These are phyloP conservation scores for Fusarium acutatum DNA, from an alignment of 2,329 filamentous ascomycete genomes.

Conservation along the genomic window DNA sequence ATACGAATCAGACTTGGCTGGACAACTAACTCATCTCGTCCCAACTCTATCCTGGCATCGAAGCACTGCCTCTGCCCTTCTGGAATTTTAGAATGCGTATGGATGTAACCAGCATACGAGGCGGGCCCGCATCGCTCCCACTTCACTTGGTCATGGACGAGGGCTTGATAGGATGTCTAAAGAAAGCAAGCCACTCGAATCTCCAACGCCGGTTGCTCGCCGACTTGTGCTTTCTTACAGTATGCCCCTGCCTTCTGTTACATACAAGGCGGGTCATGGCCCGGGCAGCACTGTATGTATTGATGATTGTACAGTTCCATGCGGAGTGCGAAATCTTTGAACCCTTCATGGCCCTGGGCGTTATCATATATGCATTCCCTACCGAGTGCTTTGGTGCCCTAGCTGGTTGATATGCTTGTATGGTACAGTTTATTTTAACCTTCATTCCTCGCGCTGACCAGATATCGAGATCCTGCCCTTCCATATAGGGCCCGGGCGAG, in stretches of 20 bases:
- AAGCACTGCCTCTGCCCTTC: not conserved
- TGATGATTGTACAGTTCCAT: conserved; percentile 1
- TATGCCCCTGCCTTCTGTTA: conserved; percentile 35
- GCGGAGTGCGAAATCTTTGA: not conserved
- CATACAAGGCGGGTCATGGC: conserved; percentile 37
- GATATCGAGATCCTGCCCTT: conserved; percentile 42
- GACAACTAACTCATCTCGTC: conserved; percentile 27
- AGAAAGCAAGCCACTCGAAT: conserved; percentile 15
- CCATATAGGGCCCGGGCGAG: conserved; percentile 32
- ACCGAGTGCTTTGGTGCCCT: not conserved
- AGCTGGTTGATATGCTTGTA: not conserved
- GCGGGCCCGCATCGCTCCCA: conserved; percentile 11
- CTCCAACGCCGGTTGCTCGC: conserved; percentile 18
- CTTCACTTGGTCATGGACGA: conserved; percentile 6
- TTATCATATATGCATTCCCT: not conserved
- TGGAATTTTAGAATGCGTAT: not conserved
- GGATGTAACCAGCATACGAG: not conserved
- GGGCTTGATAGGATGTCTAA: conserved; percentile 16
- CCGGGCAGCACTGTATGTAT: conserved; percentile 21
- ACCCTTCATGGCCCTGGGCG: not conserved
- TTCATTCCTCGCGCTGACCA: conserved; percentile 28
- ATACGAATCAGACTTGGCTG: conserved; percentile 19
- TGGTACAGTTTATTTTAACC: conserved; percentile 8
- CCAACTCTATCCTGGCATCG: conserved; percentile 18
- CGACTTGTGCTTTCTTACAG: conserved; percentile 10